These are phyloP conservation scores for Coemansia sp. DNA, from an alignment of 192 early-diverging fungal genomes.

Conservation along the genomic window DNA sequence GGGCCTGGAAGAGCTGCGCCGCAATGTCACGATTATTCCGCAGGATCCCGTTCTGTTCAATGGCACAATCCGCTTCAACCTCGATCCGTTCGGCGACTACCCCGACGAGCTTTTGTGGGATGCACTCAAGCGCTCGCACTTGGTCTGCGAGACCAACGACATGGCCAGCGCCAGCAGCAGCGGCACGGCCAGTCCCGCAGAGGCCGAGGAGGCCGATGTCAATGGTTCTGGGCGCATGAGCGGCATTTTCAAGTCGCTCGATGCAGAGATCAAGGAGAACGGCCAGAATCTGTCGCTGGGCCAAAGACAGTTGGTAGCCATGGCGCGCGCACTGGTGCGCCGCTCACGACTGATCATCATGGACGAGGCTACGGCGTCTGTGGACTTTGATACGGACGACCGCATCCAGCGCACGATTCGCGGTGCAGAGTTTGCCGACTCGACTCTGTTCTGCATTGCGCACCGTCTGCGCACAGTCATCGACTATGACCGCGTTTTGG, in stretches of 20 bases:
- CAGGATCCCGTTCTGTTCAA: conserved; percentile 61
- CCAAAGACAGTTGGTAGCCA: conserved; percentile 76
- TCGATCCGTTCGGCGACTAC: conserved; percentile 77
- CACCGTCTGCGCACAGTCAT: conserved; percentile 71
- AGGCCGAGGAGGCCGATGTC: not conserved
- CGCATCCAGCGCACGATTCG: conserved; percentile 69
- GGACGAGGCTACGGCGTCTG: conserved; percentile 74
- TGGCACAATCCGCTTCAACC: conserved; percentile 65
- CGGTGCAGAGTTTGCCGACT: conserved; percentile 55
- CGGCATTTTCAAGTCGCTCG: conserved; percentile 24
- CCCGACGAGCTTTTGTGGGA: conserved; percentile 61
- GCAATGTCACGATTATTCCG: conserved; percentile 72
- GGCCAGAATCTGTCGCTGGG: conserved; percentile 77
- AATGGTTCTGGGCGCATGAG: conserved; percentile 8
- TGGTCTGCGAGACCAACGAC: conserved; percentile 10
- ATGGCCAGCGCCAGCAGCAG: conserved; percentile 5
- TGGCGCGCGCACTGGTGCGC: conserved; percentile 75
- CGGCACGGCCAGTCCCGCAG: not conserved
- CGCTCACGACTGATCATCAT: conserved; percentile 63
- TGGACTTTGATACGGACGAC: conserved; percentile 77
- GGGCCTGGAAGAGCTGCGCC: conserved; percentile 70
- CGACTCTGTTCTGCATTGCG: conserved; percentile 67
- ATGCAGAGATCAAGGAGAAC: conserved; percentile 47
- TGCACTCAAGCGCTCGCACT: conserved; percentile 8
- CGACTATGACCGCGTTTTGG: conserved; percentile 73